Conservation (phyloP, 2,329 filamentous ascomycete species). For the Apiospora aurea region DNA sequence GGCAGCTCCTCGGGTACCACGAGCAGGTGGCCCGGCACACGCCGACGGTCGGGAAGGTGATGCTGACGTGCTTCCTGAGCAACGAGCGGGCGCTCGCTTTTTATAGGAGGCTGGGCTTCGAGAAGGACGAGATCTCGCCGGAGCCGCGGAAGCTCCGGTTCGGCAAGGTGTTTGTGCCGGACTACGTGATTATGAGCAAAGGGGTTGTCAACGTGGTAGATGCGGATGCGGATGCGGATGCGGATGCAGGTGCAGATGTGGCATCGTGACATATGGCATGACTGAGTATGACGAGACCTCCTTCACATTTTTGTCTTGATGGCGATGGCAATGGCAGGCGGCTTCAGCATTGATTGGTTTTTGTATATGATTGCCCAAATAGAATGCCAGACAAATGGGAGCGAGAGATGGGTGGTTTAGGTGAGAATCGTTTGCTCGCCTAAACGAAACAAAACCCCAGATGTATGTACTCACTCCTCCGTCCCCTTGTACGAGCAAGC, state of each 20-base stretch:
- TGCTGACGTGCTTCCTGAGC: slow-evolving; percentile 75
- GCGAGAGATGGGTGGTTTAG: neutral
- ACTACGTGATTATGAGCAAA: slow-evolving; percentile 69
- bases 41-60: slow-evolving; percentile 66
- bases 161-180: slow-evolving; percentile 59
- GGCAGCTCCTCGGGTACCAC: slow-evolving; percentile 63
- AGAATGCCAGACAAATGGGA: neutral
- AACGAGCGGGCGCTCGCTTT: slow-evolving; percentile 66
- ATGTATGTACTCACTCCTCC: neutral
- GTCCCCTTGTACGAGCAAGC: neutral
- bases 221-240: neutral
- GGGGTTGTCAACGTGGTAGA: slow-evolving; percentile 34
- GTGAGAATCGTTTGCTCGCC: too few relatives aligned
- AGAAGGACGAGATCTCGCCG: slow-evolving; percentile 62
- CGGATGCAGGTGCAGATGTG: neutral
- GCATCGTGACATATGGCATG: neutral
- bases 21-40: slow-evolving; percentile 61
- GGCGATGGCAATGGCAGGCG: neutral
- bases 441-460: too few relatives aligned
- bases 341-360: neutral
- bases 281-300: too few relatives aligned
- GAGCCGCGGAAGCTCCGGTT: slow-evolving; percentile 58
- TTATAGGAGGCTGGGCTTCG: slow-evolving; percentile 68
- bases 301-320: too few relatives aligned
- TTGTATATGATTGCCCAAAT: neutral